These are phyloP conservation scores for Dichotomopilus funicola DNA, from an alignment of 2,329 filamentous ascomycete species.

Conservation along the genomic window DNA sequence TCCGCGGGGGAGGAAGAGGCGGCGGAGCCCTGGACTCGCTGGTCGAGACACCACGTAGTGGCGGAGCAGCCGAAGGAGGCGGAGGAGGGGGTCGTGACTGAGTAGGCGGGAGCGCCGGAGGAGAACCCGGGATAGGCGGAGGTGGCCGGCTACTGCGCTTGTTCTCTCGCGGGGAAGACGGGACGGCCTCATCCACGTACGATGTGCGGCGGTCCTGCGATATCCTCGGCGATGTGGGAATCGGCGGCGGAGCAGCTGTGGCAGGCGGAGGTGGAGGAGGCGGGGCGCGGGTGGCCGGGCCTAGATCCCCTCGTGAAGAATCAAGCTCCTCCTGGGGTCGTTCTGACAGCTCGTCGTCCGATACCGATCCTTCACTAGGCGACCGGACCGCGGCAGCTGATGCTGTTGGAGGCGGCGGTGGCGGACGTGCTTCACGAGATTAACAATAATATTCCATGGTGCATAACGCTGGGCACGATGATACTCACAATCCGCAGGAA, in stretches of 20 bases:
- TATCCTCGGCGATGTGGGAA: conserved; percentile 33
- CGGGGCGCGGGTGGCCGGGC: conserved; percentile 32
- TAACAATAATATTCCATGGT: conserved; percentile 22
- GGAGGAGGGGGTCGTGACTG: conserved; percentile 61
- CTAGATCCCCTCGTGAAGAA: conserved; percentile 34
- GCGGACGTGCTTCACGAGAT: conserved; percentile 52
- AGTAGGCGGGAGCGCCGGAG: conserved; percentile 39
- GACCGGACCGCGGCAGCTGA: conserved; percentile 48
- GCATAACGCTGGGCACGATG: not conserved
- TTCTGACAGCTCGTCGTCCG: conserved; percentile 76
- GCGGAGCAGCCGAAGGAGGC: conserved; percentile 48
- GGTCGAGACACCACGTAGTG: conserved; percentile 50
- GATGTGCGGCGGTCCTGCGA: conserved; percentile 28
- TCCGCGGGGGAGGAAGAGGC: conserved; percentile 31
- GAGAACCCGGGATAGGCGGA: conserved; percentile 53
- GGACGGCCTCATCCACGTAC: conserved; percentile 34
- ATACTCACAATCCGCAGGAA: conserved; percentile 55
- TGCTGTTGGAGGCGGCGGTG: conserved; percentile 41
- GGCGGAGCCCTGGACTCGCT: conserved; percentile 41
- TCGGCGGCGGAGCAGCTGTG: conserved; percentile 35
- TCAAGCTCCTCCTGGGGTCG: conserved; percentile 39
- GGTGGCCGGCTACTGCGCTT: conserved; percentile 53
- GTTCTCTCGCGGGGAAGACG: conserved; percentile 33
- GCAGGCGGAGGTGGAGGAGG: conserved; percentile 42
- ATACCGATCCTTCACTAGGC: conserved; percentile 72